A percentile compares a stretch with the other conserved stretches of the same genome.
Evolutionary conservation across 495 filamentous ascomycete species (phyloP).

Genomic region (Penicillium roqueforti): DNA sequence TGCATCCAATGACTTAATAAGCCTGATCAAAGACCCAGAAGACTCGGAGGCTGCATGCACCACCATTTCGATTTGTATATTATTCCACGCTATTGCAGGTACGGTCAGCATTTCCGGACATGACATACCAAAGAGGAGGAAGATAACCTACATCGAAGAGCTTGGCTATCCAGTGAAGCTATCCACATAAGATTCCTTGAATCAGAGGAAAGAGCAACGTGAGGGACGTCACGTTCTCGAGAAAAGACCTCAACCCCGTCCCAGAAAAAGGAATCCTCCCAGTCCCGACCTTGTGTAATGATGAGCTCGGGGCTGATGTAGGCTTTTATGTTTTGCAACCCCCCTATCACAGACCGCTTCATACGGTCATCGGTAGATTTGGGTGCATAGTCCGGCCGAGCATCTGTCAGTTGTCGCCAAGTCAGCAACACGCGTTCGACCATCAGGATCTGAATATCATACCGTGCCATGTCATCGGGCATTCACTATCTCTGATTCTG

Average conservation of each 20-base stretch:
- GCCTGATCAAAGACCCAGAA: slow-evolving; percentile 66
- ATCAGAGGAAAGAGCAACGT: slow-evolving; percentile 66
- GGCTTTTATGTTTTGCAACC: slow-evolving; percentile 40
- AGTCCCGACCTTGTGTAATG: slow-evolving; percentile 41
- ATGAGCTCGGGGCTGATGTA: slow-evolving; percentile 49
- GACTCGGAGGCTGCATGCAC: slow-evolving; percentile 65
- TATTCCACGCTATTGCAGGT: slow-evolving; percentile 61
- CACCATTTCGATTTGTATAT: slow-evolving; percentile 67
- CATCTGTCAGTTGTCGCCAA: slow-evolving; percentile 31
- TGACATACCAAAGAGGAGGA: neutral
- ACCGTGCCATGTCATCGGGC: slow-evolving; percentile 55
- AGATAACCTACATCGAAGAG: slow-evolving; percentile 55
- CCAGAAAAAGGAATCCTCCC: slow-evolving; percentile 52
- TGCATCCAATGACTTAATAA: slow-evolving; percentile 64
- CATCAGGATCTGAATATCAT: slow-evolving; percentile 4
- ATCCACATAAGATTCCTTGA: slow-evolving; percentile 68
- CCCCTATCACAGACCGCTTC: slow-evolving; percentile 43
- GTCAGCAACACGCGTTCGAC: neutral
- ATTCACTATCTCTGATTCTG: slow-evolving; percentile 40
- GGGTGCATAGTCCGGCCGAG: slow-evolving; percentile 43
- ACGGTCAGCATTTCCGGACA: slow-evolving; percentile 7
- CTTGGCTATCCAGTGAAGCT: slow-evolving; percentile 64
- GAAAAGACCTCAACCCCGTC: slow-evolving; percentile 46
- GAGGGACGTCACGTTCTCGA: slow-evolving; percentile 36
- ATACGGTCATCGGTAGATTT: slow-evolving; percentile 49